Evolutionary conservation across 2,329 filamentous ascomycete genomes (phyloP).

Genomic region (Aspergillus sp.): DNA sequence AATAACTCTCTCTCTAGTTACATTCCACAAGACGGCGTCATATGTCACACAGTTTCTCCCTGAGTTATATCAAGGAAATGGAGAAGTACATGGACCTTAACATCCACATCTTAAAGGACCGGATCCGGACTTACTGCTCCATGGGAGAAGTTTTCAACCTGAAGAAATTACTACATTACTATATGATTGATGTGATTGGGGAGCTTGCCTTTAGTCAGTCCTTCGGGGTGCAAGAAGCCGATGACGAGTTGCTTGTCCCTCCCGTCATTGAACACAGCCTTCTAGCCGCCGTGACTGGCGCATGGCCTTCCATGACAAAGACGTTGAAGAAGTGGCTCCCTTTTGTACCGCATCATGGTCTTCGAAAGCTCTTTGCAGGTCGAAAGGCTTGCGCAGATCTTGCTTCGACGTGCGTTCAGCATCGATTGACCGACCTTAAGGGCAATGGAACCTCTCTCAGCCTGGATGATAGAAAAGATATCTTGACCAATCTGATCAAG

Average conservation of each 20-base stretch:
- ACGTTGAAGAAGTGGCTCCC: constrained; percentile 28
- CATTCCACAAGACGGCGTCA: neutral
- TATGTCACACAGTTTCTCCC: constrained; percentile 32
- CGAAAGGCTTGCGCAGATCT: constrained; percentile 18
- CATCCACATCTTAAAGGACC: constrained; percentile 27
- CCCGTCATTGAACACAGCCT: constrained; percentile 36
- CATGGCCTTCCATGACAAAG: constrained; percentile 26
- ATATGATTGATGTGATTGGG: constrained; percentile 16
- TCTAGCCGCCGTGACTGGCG: constrained; percentile 29
- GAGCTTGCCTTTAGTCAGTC: constrained; percentile 30
- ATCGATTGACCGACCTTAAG: constrained; percentile 22
- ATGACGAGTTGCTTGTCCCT: constrained; percentile 29
- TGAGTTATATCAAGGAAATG: constrained; percentile 36
- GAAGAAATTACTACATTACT: constrained; percentile 28
- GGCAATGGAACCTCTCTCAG: constrained; percentile 18
- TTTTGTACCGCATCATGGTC: constrained; percentile 16
- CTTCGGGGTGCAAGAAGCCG: constrained; percentile 29
- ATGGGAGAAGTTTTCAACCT: constrained; percentile 27
- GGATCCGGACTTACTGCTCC: constrained; percentile 14
- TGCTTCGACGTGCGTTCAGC: neutral
- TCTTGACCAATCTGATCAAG: constrained; percentile 36
- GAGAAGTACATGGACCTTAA: constrained; percentile 34
- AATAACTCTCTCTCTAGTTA: neutral
- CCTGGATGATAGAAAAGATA: neutral
- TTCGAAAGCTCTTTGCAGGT: constrained; percentile 24